Evolutionary conservation across 495 filamentous ascomycete genomes (phyloP).

Genomic region (Trichocladium uniseriatum): DNA sequence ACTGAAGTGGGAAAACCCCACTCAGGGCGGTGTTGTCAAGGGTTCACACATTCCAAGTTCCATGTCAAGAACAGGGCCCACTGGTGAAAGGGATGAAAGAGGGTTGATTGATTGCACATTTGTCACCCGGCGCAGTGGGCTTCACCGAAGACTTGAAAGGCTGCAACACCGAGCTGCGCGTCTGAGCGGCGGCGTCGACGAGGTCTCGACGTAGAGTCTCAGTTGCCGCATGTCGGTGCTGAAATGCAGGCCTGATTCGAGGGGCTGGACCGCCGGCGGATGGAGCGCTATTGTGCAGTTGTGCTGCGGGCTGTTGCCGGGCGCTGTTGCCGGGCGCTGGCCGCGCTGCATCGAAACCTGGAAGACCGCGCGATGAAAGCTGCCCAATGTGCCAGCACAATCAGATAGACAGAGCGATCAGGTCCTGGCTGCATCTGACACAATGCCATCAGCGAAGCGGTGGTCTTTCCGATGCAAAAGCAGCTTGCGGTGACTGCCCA

Average conservation of each 20-base stretch:
- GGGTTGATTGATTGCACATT: too few relatives aligned
- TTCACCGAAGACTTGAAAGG: not conserved
- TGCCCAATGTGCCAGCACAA: conserved; percentile 5
- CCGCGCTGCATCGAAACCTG: too few relatives aligned
- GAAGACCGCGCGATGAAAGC: not conserved
- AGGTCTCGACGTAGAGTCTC: not conserved
- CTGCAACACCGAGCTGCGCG: not conserved
- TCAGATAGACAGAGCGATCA: not conserved
- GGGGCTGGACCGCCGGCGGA: not conserved
- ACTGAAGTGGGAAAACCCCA: not conserved
- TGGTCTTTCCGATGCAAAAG: not conserved
- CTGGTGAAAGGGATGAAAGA: too few relatives aligned
- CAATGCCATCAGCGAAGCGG: not conserved
- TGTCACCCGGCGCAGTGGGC: too few relatives aligned
- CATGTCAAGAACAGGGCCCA: too few relatives aligned
- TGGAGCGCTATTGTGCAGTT: not conserved
- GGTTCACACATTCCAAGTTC: too few relatives aligned
- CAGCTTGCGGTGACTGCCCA: not conserved
- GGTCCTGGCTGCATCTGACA: too few relatives aligned
- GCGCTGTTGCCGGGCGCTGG: not conserved
- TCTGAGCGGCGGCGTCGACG: not conserved
- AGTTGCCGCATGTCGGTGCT: conserved; percentile 1
- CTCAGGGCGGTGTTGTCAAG: too few relatives aligned
- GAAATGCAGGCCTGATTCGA: conserved; percentile 1
- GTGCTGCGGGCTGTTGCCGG: too few relatives aligned